These are phyloP conservation scores for Nothophaeocryptopus gaeumannii DNA, from an alignment of 2,329 filamentous ascomycete species.

Conservation along the genomic window DNA sequence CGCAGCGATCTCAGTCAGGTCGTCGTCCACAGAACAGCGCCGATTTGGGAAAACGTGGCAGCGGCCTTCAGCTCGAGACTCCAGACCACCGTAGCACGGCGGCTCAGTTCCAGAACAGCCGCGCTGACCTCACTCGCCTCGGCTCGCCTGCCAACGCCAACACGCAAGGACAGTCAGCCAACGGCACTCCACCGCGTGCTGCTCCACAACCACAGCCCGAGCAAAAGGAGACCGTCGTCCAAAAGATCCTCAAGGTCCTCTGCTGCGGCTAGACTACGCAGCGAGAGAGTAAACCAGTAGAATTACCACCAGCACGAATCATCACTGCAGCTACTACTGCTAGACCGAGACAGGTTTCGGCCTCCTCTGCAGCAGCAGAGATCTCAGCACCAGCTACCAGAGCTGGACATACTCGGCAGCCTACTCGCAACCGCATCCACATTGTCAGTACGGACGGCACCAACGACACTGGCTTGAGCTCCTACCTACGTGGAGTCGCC, in stretches of 20 bases:
- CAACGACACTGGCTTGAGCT: too few species aligned
- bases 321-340: not conserved
- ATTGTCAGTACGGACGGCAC: too few species aligned
- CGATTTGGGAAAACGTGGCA: constrained; percentile 64
- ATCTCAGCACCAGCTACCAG: too few species aligned
- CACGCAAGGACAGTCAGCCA: constrained; percentile 13
- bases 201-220: constrained; percentile 48
- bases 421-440: too few species aligned
- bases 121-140: constrained; percentile 50
- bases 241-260: constrained; percentile 88
- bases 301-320: constrained; percentile 4
- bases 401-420: too few species aligned
- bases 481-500: too few species aligned
- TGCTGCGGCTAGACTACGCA: constrained; percentile 67
- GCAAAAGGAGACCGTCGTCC: constrained; percentile 74
- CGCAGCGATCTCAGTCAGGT: constrained; percentile 52
- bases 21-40: constrained; percentile 33
- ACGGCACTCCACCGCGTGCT: constrained; percentile 13
- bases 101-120: constrained; percentile 95
- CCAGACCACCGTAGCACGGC: constrained; percentile 75
- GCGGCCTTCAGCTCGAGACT: constrained; percentile 76
- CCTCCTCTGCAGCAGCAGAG: too few species aligned
- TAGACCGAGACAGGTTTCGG: too few species aligned
- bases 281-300: constrained; percentile 5
- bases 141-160: constrained; percentile 12